Base-by-base conservation (phyloP, 768 basidiomycete species). In the Hygrocybe coccinea region DNA sequence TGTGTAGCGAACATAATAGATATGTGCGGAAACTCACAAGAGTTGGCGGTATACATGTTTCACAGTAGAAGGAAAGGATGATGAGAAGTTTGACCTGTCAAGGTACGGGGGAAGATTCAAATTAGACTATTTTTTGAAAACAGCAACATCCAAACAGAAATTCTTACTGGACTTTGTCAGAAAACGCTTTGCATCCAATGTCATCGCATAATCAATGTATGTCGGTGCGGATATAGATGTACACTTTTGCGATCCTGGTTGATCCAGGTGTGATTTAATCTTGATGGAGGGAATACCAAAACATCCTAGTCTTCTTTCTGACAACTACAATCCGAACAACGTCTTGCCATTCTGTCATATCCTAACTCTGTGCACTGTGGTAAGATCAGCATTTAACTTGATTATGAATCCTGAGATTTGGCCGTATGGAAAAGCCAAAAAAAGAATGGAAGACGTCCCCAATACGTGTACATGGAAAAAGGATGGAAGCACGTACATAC, bases 141-240 rank as follows among this genome's bases (percentile, higher is more conserved):
- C 44, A 21, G n/a, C n/a, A n/a, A n/a, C n/a, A n/a, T n/a, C n/a
- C n/a, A n/a, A n/a, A n/a, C n/a, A 70, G 44, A n/a, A n/a, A n/a
- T n/a, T 81, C 84, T 59, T 74, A 91, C 94, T 91, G 49, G 89
- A 85, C 73, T 97, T 97, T 21, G 95, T 97, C 95, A 95, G 74
- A 97, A 97, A 36, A 87, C 83, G 57, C 75, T 95, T 68, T 98
- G 95, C 4, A 97, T 82, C 92, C 95, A n/a, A 97, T 17, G 95
- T 94, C 89, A 97, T 94, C 54, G 97, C 95, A 68, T 95, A 97
- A 77, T 98, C 97, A 59, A 97, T 93, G 72, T 98, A 98, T 8
- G 92, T 94, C 5, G 95, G 92, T 12, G 95, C 95, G 15, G 97
- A 87, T 0, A n/a, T n/a, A 99, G 78, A 62, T 93, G 83, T 33